Base-by-base conservation (phyloP, 140 eudicot genomes). In the Ambrosia hybrid region DNA sequence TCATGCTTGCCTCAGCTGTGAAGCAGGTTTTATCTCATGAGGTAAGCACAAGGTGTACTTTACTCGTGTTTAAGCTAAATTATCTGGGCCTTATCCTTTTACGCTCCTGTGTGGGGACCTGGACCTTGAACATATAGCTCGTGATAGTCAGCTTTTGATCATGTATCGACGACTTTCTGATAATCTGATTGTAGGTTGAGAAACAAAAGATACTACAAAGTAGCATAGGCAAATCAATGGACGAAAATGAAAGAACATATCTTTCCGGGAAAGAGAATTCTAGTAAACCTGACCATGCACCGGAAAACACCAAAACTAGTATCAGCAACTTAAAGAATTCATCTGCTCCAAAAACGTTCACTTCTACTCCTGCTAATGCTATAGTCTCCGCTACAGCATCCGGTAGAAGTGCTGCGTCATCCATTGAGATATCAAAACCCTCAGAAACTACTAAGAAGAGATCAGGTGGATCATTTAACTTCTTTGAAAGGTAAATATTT, bases 11-110 rank as follows among this genome's bases (percentile, higher is more conserved):
- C 73, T 57, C 71, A 76, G 96, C 97, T 46, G 83, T 94, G 81
- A 94, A 94, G 88, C 91, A 88, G 83, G 81, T 94, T 63, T 73
- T 94, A 79, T 80, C 78, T 65, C 96, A 90, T 65, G 99, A 94
- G 95, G 99, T 94, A 73, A 83, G 81, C 63, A 30, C 58, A 66
- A 45, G 61, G 51, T 9, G 64, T 59, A 34, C 17, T 36, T 61
- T 61, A 34, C 21, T 36, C 11, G 9, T 61, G 26, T 61, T 21
- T 9, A 12, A 12, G 13, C 41, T 61, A 41, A 5, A 41, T 41
- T 41, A 41, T 41, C 2, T 1, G 2, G 46, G 46, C 0, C 26
- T 21, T 21, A 39, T 39, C 45, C 6, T 39, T 41, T 39, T 39
- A 39, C 7, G 45, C 45, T 39, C 4, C 45, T 39, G 8, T 39